Conservation (phyloP, 805 yeast genomes). For the Wickerhamomyces kurtzmanii region DNA sequence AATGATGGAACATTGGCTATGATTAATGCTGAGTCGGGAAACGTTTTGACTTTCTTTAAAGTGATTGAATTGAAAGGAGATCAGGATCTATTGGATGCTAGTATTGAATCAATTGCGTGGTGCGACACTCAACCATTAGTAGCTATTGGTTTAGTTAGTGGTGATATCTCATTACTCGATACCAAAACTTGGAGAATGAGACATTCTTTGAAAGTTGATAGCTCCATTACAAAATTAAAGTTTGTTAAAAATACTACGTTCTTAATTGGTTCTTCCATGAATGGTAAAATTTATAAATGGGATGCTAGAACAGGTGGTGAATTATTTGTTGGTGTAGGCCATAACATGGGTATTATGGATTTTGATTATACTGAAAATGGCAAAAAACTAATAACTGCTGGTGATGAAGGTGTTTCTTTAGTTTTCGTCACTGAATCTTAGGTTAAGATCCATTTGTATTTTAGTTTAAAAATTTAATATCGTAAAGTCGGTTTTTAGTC, state of each 20-base stretch:
- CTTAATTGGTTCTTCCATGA: slow-evolving; percentile 68
- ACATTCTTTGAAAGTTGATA: slow-evolving; percentile 57
- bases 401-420: slow-evolving; percentile 92
- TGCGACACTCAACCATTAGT: slow-evolving; percentile 51
- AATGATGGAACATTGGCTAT: slow-evolving; percentile 81
- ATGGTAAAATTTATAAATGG: slow-evolving; percentile 80
- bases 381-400: slow-evolving; percentile 75
- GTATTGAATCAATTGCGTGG: slow-evolving; percentile 81
- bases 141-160: slow-evolving; percentile 87
- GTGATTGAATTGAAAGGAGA: slow-evolving; percentile 48
- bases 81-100: slow-evolving; percentile 52
- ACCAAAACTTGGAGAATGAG: slow-evolving; percentile 82
- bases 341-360: slow-evolving; percentile 88
- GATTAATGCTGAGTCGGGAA: slow-evolving; percentile 68
- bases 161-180: slow-evolving; percentile 77
- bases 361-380: slow-evolving; percentile 64
- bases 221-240: slow-evolving; percentile 72
- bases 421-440: slow-evolving; percentile 40
- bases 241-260: slow-evolving; percentile 50
- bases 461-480: no score
- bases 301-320: slow-evolving; percentile 82
- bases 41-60: slow-evolving; percentile 53
- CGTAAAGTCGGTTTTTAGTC: no score
- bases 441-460: no score
- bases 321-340: slow-evolving; percentile 78